phyloP scores from a whole-genome alignment of 352 stramenopile species.

The Phytophthora foliorum region DNA sequence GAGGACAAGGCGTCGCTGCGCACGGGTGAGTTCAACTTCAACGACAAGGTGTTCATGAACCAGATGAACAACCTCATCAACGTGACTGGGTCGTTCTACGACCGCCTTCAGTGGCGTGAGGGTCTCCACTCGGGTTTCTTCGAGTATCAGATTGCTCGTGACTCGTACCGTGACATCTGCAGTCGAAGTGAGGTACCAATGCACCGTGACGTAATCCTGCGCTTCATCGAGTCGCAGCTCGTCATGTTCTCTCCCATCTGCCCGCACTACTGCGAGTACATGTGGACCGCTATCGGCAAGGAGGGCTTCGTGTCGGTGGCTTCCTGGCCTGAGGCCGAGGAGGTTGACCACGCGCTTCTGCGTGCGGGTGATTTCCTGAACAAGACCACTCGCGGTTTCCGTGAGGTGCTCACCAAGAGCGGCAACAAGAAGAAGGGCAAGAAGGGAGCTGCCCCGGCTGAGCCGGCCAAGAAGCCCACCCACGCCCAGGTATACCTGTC shows the following conservation, averaged over 20 bases:
- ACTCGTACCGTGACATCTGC: constrained; percentile 98
- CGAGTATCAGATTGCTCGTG: constrained; percentile 98
- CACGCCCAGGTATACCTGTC: constrained; percentile 91
- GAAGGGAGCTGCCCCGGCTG: constrained; percentile 64
- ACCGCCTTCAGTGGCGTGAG: constrained; percentile 96
- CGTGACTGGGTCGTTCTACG: constrained; percentile 89
- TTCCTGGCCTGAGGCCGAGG: constrained; percentile 84
- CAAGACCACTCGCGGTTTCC: constrained; percentile 93
- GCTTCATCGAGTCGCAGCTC: constrained; percentile 95
- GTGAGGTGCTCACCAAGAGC: constrained; percentile 85
- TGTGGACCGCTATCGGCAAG: constrained; percentile 95
- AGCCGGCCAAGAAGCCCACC: constrained; percentile 88
- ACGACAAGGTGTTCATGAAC: constrained; percentile 96
- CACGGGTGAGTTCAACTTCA: constrained; percentile 88
- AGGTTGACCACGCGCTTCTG: constrained; percentile 94
- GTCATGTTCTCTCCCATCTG: constrained; percentile 97
- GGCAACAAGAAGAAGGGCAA: constrained; percentile 92
- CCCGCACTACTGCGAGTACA: constrained; percentile 95
- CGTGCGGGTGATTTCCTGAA: constrained; percentile 94
- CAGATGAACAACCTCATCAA: constrained; percentile 97
- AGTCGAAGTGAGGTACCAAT: constrained; percentile 83
- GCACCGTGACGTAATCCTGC: constrained; percentile 93
- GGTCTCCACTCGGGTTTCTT: constrained; percentile 99
- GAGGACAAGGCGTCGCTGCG: constrained; percentile 91
- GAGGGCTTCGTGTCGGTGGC: constrained; percentile 92